Evolutionary conservation across 495 filamentous ascomycete genomes (phyloP).

Genomic region (Hyaloscypha bicolor): DNA sequence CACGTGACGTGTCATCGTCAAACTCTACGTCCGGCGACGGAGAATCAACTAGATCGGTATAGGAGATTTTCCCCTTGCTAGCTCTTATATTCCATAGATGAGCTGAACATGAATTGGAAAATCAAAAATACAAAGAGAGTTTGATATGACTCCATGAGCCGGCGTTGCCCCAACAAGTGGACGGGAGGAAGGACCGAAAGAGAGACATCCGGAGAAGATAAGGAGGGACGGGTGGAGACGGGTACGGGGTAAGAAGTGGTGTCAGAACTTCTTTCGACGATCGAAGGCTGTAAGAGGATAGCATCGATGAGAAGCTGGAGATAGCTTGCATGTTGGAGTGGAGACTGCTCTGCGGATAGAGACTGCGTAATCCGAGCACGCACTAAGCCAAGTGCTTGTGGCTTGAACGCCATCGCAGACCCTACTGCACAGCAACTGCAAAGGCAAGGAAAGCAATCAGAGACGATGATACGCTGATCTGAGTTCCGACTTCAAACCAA

Average conservation of each 20-base stretch:
- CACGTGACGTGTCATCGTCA: not conserved
- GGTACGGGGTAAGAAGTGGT: constrained; percentile 10
- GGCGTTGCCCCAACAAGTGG: not conserved
- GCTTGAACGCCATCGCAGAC: not conserved
- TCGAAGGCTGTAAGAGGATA: not conserved
- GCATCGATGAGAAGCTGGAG: constrained; percentile 2
- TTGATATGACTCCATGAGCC: not conserved
- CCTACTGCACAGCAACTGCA: constrained; percentile 6
- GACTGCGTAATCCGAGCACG: not conserved
- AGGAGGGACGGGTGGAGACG: constrained; percentile 15
- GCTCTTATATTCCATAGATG: not conserved
- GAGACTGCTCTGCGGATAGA: constrained; percentile 2
- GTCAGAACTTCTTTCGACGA: not conserved
- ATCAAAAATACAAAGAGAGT: not conserved
- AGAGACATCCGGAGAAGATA: constrained; percentile 6
- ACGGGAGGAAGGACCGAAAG: constrained; percentile 4
- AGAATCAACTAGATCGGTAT: not conserved
- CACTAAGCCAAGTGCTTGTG: not conserved
- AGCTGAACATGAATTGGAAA: not conserved
- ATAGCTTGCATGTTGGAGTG: constrained; percentile 7
- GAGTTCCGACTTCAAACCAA: not conserved
- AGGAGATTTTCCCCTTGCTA: not conserved
- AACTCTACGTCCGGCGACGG: not conserved
- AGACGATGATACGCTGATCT: constrained; percentile 9
- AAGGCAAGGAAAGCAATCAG: not conserved